Evolutionary conservation across 306 rosid species (phyloP), one percentile per base, ranked within the genome.

Genomic region (Casuarina equisetifolia): DNA sequence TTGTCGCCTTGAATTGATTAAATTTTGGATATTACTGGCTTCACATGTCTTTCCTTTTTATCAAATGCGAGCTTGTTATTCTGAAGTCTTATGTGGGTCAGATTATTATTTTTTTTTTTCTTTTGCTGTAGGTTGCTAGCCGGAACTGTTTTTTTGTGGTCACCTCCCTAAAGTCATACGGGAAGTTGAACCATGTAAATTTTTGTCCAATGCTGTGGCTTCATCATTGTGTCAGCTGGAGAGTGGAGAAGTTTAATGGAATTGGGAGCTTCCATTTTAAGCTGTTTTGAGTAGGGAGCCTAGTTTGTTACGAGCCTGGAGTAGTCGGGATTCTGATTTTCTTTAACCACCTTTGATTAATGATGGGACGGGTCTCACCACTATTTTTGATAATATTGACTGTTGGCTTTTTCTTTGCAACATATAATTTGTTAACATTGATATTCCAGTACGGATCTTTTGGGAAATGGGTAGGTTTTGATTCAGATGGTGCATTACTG

Each of bases 381-480:
- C 57, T 95, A 64, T 86, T 90, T 73, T 46, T 91, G 78, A 76
- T 86, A 75, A 86, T 91, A 74, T 82, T 92, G 89, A 88, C 91
- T 81, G 52, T 92, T 82, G 97, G 92, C 48, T 81, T 91, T 83
- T 95, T 83, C 92, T 88, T 91, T 83, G 89, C 87, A 46, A 87
- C 97, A 0, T 95, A 91, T 79, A 95, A 95, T 83, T 52, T 95
- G 83, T 82, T 90, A 62, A 89, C 92, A 4, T 83, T 81, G 84
- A 76, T 91, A 81, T 79, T 86, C 49, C 93, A 72, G 82, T 84
- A 88, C 69, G 82, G 86, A 84, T 87, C 91, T 51, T 67, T 78
- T 17, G 92, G 86, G 58, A 83, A 79, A 45, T 52, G 73, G 74
- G 81, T 74, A 53, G 54, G 69, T 69, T 78, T 48, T 61, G 43